Evolutionary conservation across 108 stramenopile species (phyloP).

Genomic region (Phaeodactylum tricornutum): DNA sequence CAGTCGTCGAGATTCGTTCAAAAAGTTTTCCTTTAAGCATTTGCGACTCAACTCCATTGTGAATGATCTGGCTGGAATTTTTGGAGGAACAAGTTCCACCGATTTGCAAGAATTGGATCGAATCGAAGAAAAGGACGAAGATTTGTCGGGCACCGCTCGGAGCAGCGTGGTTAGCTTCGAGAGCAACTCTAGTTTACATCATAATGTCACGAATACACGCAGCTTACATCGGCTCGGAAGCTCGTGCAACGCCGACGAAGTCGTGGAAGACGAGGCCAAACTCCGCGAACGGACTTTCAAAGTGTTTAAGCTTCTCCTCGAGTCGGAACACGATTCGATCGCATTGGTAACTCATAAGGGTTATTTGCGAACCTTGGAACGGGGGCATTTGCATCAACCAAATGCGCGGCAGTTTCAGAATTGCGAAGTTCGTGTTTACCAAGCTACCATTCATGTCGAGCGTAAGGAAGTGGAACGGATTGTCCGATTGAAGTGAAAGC

Average conservation of each 20-base stretch:
- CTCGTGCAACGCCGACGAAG: slow-evolving; percentile 3
- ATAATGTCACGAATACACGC: no score
- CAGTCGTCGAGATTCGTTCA: slow-evolving; percentile 1
- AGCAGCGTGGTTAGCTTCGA: not conserved
- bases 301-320: slow-evolving; percentile 35
- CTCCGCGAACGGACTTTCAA: slow-evolving; percentile 36
- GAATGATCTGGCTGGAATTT: not conserved
- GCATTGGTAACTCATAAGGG: slow-evolving; percentile 56
- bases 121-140: not conserved
- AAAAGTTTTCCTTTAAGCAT: not conserved
- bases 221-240: slow-evolving; percentile 8
- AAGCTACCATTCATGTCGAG: no score
- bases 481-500: no score
- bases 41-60: not conserved
- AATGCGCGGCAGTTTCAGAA: slow-evolving; percentile 38
- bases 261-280: slow-evolving; percentile 23
- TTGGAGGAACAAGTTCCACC: slow-evolving; percentile 2
- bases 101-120: not conserved
- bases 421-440: slow-evolving; percentile 54
- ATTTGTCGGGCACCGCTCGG: not conserved
- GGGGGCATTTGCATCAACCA: slow-evolving; percentile 32
- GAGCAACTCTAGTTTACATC: no score
- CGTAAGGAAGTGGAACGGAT: no score
- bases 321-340: slow-evolving; percentile 27
- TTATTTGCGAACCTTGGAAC: slow-evolving; percentile 52